phyloP scores from a whole-genome alignment of 2,329 filamentous ascomycete species.

The Zelopaecilomyces penicillatus region DNA sequence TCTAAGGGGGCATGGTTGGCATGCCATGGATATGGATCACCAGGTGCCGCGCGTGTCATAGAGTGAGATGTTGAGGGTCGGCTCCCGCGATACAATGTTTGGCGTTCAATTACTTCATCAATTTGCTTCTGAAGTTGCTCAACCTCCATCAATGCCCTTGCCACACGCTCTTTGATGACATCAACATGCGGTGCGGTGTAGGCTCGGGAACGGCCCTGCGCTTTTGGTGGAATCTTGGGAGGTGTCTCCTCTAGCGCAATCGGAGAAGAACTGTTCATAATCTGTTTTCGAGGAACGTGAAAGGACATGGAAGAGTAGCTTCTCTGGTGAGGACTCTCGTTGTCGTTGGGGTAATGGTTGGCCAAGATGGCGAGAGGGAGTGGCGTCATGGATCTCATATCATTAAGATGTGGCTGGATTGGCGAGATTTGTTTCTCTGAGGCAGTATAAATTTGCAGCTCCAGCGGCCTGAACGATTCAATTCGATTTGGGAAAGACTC shows the following conservation, averaged over 20 bases:
- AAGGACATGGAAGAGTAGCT: conserved; percentile 48
- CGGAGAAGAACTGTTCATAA: conserved; percentile 16
- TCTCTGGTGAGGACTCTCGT: conserved; percentile 27
- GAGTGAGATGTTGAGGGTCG: conserved; percentile 45
- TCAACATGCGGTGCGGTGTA: conserved; percentile 41
- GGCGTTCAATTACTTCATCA: conserved; percentile 50
- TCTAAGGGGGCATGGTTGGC: conserved; percentile 4
- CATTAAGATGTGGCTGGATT: conserved; percentile 43
- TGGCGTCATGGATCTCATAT: conserved; percentile 29
- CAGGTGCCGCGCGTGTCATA: conserved; percentile 21
- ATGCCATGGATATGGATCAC: conserved; percentile 17
- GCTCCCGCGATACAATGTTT: conserved; percentile 47
- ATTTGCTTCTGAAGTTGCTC: conserved; percentile 52
- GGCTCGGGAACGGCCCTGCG: conserved; percentile 30
- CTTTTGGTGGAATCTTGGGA: conserved; percentile 35
- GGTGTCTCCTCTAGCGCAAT: conserved; percentile 17
- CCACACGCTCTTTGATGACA: conserved; percentile 45
- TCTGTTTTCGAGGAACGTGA: conserved; percentile 42
- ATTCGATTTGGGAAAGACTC: conserved; percentile 19
- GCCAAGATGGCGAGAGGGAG: conserved; percentile 27
- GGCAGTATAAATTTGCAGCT: conserved; percentile 44
- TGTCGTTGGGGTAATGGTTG: conserved; percentile 25
- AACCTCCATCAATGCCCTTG: conserved; percentile 48
- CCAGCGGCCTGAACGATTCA: conserved; percentile 43
- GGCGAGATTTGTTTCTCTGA: conserved; percentile 40